phyloP scores from a whole-genome alignment of 2,329 filamentous ascomycete genomes.

The Diaporthe sp. region DNA sequence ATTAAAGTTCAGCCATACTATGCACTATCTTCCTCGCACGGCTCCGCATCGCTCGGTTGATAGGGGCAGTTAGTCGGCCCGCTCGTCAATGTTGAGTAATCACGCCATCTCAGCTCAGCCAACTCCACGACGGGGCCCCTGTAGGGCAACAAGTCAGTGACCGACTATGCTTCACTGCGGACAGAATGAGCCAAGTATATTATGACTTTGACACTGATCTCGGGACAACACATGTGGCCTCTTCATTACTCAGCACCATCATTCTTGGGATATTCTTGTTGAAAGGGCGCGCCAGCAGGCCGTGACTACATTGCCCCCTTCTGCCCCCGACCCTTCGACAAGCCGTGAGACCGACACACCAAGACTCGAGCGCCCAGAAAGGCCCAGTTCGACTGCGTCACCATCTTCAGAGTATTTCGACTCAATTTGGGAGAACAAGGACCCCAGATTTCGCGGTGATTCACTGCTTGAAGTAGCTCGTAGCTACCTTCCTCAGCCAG shows the following conservation, averaged over 20 bases:
- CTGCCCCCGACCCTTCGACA: background rate
- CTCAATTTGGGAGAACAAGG: background rate
- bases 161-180: background rate
- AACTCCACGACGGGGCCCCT: background rate
- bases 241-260: conserved; percentile 11
- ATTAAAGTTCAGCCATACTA: background rate
- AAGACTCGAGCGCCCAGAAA: background rate
- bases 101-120: background rate
- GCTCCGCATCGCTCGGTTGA: background rate
- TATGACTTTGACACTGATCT: background rate
- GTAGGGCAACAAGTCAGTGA: background rate
- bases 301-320: background rate
- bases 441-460: background rate
- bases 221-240: background rate
- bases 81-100: conserved; percentile 24
- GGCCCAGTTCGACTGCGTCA: background rate
- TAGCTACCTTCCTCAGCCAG: background rate
- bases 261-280: background rate
- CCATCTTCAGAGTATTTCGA: background rate
- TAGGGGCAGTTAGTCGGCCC: conserved; percentile 22
- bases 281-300: conserved; percentile 1
- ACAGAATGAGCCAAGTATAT: background rate
- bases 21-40: background rate
- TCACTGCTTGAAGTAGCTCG: background rate
- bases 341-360: background rate